Percentiles rank a stretch among this genome's conserved stretches.
These are phyloP conservation scores for Thermothelomyces thermophilus DNA, from an alignment of 2,329 filamentous ascomycete species.

Conservation along the genomic window DNA sequence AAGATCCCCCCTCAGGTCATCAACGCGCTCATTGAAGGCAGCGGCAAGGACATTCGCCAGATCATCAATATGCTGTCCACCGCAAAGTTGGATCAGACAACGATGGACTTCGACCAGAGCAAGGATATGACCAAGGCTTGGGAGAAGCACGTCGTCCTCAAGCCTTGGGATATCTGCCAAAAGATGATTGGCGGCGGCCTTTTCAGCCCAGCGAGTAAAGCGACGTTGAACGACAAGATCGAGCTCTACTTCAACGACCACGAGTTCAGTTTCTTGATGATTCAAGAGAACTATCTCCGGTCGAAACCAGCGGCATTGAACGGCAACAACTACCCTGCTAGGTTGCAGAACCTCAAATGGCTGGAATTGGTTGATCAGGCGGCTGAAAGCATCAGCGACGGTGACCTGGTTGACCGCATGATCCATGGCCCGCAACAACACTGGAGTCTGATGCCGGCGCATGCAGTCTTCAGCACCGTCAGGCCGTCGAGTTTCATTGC, in stretches of 20 bases:
- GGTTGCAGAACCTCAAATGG: conserved; percentile 70
- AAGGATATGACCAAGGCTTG: conserved; percentile 96
- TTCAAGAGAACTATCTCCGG: conserved; percentile 94
- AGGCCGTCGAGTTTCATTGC: conserved; percentile 80
- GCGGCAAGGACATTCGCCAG: conserved; percentile 90
- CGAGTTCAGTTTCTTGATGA: conserved; percentile 94
- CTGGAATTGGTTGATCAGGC: conserved; percentile 82
- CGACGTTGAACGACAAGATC: conserved; percentile 93
- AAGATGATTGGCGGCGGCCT: conserved; percentile 86
- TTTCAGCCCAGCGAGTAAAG: conserved; percentile 75
- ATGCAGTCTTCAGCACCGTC: conserved; percentile 93
- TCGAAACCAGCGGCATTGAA: conserved; percentile 65
- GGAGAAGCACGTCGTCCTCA: conserved; percentile 95
- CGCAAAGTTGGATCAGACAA: conserved; percentile 76
- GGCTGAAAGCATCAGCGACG: conserved; percentile 93
- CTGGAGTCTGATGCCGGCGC: conserved; percentile 95
- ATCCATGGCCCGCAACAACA: conserved; percentile 98
- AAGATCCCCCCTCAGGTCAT: conserved; percentile 79
- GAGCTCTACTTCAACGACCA: conserved; percentile 99
- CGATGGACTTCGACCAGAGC: conserved; percentile 76
- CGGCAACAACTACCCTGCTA: conserved; percentile 51
- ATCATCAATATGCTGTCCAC: conserved; percentile 98
- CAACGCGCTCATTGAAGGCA: conserved; percentile 91
- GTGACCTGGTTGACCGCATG: conserved; percentile 93
- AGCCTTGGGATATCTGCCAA: conserved; percentile 95